Evolutionary conservation across 2,329 filamentous ascomycete genomes (phyloP), one percentile per base, ranked within the genome.

Genomic region (Trichoderma koningii): DNA sequence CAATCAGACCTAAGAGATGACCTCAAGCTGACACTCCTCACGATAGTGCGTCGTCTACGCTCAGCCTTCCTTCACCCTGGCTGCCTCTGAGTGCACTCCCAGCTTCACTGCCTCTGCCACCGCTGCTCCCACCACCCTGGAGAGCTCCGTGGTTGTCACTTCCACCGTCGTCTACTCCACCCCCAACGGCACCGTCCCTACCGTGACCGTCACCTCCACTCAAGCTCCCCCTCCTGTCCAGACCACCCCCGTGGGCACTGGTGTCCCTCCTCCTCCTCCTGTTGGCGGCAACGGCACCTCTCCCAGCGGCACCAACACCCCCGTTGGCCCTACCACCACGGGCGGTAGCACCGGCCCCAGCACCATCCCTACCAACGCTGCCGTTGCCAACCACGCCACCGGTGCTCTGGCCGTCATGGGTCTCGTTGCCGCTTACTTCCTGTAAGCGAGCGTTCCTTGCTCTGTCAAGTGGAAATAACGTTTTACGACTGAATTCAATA

Each of bases 1-100:
- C n/a, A 45, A 1, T 15, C 7, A 44, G 28, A 5, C 15, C 9
- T 1, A 9, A 14, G 23, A 3, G 12, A 38, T 15, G 23, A 19
- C 38, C 4, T 7, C 19, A 51, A 45, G 38, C 59, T 64, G 63
- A 69, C 66, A 55, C 21, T 44, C 21, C 10, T 47, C 9, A 19
- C 23, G 34, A 38, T 50, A 76, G 75, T 82, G 80, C 68, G 73
- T 82, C 44, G 79, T 82, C 53, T 80, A 83, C 67, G 77, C 75
- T 41, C 57, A 73, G 69, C 59, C 73, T 30, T 71, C 74, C 53
- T 79, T 77, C 69, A 78, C 76, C 28, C 76, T 81, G 9, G 72
- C 76, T 4, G 66, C 73, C 38, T 69, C 72, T 67, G 57, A 73
- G 28, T 80, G 78, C 73, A 74, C 71, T 10, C 75, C 77, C 21